Evolutionary conservation across 768 basidiomycete genomes (phyloP), one percentile per base, ranked within the genome.

Genomic region (Calocybe gangraenosa): DNA sequence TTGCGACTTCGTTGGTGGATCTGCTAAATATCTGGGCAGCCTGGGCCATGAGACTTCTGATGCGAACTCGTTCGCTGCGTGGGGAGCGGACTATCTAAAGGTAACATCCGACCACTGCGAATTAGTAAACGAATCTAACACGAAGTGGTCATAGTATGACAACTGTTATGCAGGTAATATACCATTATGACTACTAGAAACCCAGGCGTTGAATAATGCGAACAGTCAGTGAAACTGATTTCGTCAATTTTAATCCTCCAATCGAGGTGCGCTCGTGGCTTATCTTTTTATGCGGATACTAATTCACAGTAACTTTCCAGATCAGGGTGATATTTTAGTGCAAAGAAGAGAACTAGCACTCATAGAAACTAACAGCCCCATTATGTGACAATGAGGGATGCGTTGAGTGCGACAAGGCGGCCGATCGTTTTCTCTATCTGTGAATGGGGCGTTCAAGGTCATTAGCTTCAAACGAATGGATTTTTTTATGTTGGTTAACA

Each of bases 341-440:
- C 28, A 8, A 20, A 13, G 15, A 25, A 11, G 47, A 32, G 34
- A 17, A 41, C 33, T 7, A 3, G 18, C 7, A 37, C 20, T 47
- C 32, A 42, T 34, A n/a, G 25, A 3, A 17, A n/a, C 15, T 2
- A 32, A 15, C 42, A 71, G 71, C 53, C 67, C 21, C 71, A 73
- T 53, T 75, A 67, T 48, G 55, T 50, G 9, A 59, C 72, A 6
- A 78, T 78, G 76, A 58, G 67, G 42, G 62, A 75, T 48, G 76
- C 74, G 1, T 56, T 78, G 23, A 60, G 58, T 36, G 66, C 65
- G 7, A 73, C 71, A 1, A 64, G 62, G 7, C 68, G 74, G 11
- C 73, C 72, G 11, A 68, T 79, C 34, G 64, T 76, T 2, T 79
- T 72, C 49, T 73, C 75, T 7, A 65, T 77, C n/a, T 77, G 76